These are phyloP conservation scores for Pisolithus microcarpus DNA, from an alignment of 768 basidiomycete species.

Conservation along the genomic window DNA sequence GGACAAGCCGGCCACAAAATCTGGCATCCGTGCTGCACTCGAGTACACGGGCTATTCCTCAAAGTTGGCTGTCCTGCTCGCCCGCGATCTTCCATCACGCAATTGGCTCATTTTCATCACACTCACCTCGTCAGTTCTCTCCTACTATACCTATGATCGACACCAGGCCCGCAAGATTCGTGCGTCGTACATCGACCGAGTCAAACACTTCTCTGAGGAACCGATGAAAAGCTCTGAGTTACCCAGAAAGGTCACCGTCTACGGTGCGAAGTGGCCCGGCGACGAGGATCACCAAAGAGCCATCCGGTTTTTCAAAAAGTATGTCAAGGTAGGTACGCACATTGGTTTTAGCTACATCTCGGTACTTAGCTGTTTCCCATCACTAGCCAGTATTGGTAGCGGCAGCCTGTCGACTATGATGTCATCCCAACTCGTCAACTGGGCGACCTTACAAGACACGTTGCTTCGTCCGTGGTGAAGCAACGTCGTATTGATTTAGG, in stretches of 20 bases:
- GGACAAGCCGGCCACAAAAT: conserved; percentile 22
- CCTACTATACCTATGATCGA: conserved; percentile 83
- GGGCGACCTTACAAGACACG: conserved; percentile 74
- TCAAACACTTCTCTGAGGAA: conserved; percentile 68
- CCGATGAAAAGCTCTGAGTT: conserved; percentile 56
- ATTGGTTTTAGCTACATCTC: conserved; percentile 1
- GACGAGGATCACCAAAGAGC: conserved; percentile 87
- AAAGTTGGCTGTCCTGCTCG: conserved; percentile 79
- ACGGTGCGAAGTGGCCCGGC: conserved; percentile 87
- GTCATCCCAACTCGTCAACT: conserved; percentile 74
- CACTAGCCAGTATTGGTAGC: conserved; percentile 89
- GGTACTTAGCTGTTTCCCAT: conserved; percentile 3
- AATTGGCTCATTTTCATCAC: conserved; percentile 94
- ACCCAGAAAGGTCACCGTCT: conserved; percentile 78
- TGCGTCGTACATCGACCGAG: conserved; percentile 70
- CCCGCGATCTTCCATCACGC: conserved; percentile 79
- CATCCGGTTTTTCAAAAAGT: conserved; percentile 88
- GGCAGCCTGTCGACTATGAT: conserved; percentile 88
- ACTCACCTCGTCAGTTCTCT: conserved; percentile 61
- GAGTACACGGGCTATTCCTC: conserved; percentile 61
- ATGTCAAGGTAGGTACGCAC: conserved; percentile 75
- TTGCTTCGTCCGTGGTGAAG: conserved; percentile 65
- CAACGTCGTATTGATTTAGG: conserved; percentile 64
- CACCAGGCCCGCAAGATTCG: conserved; percentile 71
- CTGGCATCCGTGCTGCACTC: conserved; percentile 57